Percentiles rank a stretch among this genome's conserved stretches.
Evolutionary conservation across 1,284 basidiomycete genomes (phyloP).

Genomic region (Polyporus tsugae): DNA sequence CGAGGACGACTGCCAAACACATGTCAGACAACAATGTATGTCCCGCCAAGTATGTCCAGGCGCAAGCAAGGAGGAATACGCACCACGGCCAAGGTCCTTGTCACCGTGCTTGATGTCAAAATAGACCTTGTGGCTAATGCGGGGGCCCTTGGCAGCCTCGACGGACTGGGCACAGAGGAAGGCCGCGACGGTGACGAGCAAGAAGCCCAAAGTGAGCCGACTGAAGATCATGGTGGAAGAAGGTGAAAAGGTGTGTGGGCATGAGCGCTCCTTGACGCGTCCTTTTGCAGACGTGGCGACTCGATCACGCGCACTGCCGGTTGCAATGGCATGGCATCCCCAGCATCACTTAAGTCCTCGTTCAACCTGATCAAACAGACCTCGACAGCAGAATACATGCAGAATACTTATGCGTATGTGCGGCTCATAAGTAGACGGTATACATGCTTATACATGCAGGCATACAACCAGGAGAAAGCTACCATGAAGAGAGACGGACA

Average conservation of each 20-base stretch:
- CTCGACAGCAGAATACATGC: not conserved
- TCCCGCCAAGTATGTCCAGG: slow-evolving; percentile 5
- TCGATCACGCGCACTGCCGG: slow-evolving; percentile 19
- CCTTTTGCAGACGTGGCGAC: slow-evolving; percentile 29
- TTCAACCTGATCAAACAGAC: not conserved
- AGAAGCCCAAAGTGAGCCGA: slow-evolving; percentile 65
- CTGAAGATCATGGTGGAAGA: slow-evolving; percentile 55
- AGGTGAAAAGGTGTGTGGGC: slow-evolving; percentile 25
- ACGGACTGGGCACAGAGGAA: slow-evolving; percentile 74
- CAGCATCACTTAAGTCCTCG: not conserved
- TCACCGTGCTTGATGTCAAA: slow-evolving; percentile 94
- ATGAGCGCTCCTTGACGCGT: slow-evolving; percentile 12
- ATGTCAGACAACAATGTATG: slow-evolving; percentile 22
- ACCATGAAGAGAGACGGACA: not conserved
- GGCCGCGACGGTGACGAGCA: slow-evolving; percentile 71
- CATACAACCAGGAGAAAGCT: not conserved
- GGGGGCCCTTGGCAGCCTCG: slow-evolving; percentile 82
- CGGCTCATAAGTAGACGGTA: no score
- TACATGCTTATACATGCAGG: not conserved
- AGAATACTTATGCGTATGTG: not conserved
- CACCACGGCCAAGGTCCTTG: slow-evolving; percentile 82
- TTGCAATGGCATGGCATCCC: slow-evolving; percentile 5
- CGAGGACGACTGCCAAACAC: slow-evolving; percentile 70
- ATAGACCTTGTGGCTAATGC: slow-evolving; percentile 91
- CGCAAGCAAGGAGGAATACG: slow-evolving; percentile 43